Evolutionary conservation across 2,329 filamentous ascomycete genomes (phyloP).

Genomic region (Fusarium sterilihyphosum): DNA sequence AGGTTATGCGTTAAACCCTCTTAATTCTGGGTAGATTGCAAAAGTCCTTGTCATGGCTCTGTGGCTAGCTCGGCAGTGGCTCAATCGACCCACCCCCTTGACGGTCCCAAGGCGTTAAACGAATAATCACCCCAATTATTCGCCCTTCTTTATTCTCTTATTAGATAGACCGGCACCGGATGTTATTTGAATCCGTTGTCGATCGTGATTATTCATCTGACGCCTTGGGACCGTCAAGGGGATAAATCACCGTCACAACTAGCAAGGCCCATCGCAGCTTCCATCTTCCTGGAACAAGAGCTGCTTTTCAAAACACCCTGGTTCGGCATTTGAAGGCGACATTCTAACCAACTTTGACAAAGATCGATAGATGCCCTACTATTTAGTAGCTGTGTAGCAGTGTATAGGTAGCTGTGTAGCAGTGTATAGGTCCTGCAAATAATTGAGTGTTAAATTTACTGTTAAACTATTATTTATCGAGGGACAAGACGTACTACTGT

Average conservation of each 20-base stretch:
- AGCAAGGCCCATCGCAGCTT: not conserved
- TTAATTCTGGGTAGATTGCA: not conserved
- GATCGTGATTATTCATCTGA: too few relatives aligned
- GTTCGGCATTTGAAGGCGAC: accelerated
- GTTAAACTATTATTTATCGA: not conserved
- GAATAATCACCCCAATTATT: too few relatives aligned
- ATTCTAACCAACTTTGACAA: not conserved
- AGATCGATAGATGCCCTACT: accelerated
- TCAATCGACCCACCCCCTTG: not conserved
- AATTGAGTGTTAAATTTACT: not conserved
- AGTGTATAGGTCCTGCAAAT: accelerated
- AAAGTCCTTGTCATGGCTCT: not conserved
- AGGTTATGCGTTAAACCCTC: not conserved
- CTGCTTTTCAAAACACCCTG: not conserved
- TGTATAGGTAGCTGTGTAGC: accelerated
- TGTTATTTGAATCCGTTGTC: too few relatives aligned
- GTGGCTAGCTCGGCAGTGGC: not conserved
- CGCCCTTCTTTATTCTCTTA: too few relatives aligned
- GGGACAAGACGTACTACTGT: not conserved
- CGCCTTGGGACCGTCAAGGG: too few relatives aligned
- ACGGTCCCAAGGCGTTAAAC: too few relatives aligned
- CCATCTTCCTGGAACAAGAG: not conserved
- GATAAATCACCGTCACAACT: not conserved
- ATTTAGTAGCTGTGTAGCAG: accelerated
- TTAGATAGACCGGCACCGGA: too few relatives aligned